phyloP scores from a whole-genome alignment of 2,329 filamentous ascomycete species.

The Sclerotinia subarctica region DNA sequence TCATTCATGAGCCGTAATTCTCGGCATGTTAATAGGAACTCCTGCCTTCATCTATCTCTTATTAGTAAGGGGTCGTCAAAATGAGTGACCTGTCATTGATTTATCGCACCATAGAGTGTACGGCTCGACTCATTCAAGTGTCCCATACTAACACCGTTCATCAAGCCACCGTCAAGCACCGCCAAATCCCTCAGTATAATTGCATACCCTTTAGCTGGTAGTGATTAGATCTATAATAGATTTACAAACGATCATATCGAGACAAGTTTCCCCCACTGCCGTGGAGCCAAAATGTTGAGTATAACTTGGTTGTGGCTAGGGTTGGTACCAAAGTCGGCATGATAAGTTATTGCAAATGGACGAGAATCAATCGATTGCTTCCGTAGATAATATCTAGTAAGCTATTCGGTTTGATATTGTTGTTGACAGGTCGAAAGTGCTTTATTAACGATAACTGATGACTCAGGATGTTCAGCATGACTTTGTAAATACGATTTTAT shows the following conservation, averaged over 20 bases:
- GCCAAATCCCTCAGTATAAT: background rate
- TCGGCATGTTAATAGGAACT: background rate
- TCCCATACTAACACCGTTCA: background rate
- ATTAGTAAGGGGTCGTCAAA: background rate
- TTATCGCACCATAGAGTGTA: background rate
- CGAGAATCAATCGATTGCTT: background rate
- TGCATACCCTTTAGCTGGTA: background rate
- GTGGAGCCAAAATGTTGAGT: too few species aligned
- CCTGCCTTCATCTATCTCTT: background rate
- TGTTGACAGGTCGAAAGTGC: background rate
- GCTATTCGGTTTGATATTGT: background rate
- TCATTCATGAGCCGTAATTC: background rate
- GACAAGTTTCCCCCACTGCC: background rate
- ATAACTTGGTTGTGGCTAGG: background rate
- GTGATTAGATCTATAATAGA: background rate
- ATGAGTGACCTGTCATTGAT: background rate
- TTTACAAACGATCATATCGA: background rate
- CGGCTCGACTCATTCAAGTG: background rate
- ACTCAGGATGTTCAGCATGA: background rate
- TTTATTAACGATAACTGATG: background rate
- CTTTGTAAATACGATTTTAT: background rate
- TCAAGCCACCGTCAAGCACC: background rate
- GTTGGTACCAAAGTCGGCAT: background rate
- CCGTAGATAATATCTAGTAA: background rate
- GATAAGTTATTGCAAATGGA: background rate